Evolutionary conservation across 2,329 filamentous ascomycete genomes (phyloP).

Genomic region (Penicillium sp.): DNA sequence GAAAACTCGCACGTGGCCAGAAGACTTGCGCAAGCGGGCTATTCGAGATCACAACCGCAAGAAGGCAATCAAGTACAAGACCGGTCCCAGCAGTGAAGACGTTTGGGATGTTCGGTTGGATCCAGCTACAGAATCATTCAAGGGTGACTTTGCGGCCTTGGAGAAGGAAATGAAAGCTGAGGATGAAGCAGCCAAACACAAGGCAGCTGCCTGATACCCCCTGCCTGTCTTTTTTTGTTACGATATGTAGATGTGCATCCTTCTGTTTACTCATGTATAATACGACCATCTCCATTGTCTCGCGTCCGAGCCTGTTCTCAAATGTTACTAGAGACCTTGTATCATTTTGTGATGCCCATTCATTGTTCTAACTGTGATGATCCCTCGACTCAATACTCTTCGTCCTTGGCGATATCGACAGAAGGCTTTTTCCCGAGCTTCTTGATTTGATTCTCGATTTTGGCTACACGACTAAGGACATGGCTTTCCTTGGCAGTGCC

Average conservation of each 20-base stretch:
- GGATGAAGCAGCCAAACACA: constrained; percentile 39
- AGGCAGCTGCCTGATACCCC: constrained; percentile 21
- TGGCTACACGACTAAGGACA: background rate
- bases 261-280: constrained; percentile 7
- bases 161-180: constrained; percentile 45
- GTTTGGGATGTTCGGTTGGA: constrained; percentile 77
- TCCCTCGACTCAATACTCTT: background rate
- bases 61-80: constrained; percentile 67
- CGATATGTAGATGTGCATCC: constrained; percentile 15
- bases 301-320: background rate
- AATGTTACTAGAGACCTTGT: background rate
- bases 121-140: constrained; percentile 56
- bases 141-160: constrained; percentile 45
- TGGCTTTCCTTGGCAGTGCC: background rate
- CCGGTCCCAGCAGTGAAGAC: constrained; percentile 78
- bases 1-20: constrained; percentile 68
- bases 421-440: background rate
- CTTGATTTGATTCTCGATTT: background rate
- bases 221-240: constrained; percentile 5
- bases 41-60: constrained; percentile 69
- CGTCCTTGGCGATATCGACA: background rate
- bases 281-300: constrained; percentile 7
- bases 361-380: no score
- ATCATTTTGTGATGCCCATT: no score
- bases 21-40: constrained; percentile 58